A percentile compares a stretch with the other conserved stretches of the same genome.
Conservation (phyloP, 352 stramenopile species). For the Phytophthora chlamydospora region DNA sequence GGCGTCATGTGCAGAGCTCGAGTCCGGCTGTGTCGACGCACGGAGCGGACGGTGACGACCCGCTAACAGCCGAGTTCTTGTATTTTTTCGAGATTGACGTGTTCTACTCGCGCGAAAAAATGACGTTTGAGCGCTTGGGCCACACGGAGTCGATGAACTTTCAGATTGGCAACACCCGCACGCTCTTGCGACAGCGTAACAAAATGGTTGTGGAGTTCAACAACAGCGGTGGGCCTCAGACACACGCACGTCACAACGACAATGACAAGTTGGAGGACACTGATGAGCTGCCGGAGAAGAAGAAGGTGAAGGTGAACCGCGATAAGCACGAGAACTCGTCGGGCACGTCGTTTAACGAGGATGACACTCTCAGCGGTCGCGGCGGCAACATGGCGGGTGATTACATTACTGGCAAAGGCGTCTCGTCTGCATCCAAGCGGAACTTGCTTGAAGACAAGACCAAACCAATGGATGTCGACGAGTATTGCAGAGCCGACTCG, state of each 20-base stretch:
- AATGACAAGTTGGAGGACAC: conserved; percentile 50
- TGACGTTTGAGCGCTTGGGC: conserved; percentile 63
- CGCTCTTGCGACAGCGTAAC: conserved; percentile 82
- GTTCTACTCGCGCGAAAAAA: conserved; percentile 72
- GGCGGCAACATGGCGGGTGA: conserved; percentile 14
- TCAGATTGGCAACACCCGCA: conserved; percentile 87
- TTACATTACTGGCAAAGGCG: conserved; percentile 46
- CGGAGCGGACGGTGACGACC: conserved; percentile 31
- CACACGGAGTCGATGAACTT: conserved; percentile 82
- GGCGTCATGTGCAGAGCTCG: conserved; percentile 61
- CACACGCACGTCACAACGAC: conserved; percentile 39
- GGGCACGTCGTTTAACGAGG: conserved; percentile 48
- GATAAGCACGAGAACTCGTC: conserved; percentile 48
- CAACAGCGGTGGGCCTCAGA: conserved; percentile 38
- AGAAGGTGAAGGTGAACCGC: conserved; percentile 67
- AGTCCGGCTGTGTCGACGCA: conserved; percentile 29
- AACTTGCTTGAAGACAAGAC: conserved; percentile 34
- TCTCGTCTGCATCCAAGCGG: conserved; percentile 41
- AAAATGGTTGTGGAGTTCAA: conserved; percentile 62
- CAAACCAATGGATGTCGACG: conserved; percentile 46
- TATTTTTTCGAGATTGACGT: conserved; percentile 91
- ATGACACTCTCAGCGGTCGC: conserved; percentile 21
- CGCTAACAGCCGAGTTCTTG: conserved; percentile 64
- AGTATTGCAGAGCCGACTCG: conserved; percentile 52
- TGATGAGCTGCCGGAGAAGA: conserved; percentile 79